Evolutionary conservation across 2,329 filamentous ascomycete genomes (phyloP).

Genomic region (Colletotrichum echinochloae): DNA sequence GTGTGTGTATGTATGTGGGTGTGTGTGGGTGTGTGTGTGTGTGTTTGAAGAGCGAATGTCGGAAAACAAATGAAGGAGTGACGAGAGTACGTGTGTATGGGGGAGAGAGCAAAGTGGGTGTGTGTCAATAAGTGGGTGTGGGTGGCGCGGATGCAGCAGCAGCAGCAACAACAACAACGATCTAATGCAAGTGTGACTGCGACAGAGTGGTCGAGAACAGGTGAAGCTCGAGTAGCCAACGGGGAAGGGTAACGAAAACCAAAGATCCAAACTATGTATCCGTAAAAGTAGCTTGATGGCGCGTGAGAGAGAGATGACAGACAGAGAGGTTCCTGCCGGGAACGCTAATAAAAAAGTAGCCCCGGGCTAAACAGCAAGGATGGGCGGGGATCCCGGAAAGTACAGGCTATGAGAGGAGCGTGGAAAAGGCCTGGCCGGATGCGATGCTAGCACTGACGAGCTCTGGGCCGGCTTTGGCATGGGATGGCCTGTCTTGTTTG

Average conservation of each 20-base stretch:
- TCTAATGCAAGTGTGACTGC: conserved; percentile 13
- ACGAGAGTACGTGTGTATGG: background rate
- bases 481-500: conserved; percentile 10
- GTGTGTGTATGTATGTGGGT: background rate
- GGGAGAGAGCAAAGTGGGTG: conserved; percentile 21
- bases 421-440: conserved; percentile 34
- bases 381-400: conserved; percentile 31
- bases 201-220: conserved; percentile 6
- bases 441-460: conserved; percentile 22
- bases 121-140: conserved; percentile 36
- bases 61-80: conserved; percentile 18
- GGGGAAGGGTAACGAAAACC: background rate
- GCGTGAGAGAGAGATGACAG: background rate
- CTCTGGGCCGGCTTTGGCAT: conserved; percentile 13
- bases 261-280: background rate
- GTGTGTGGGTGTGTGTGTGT: no score
- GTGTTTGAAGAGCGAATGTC: background rate
- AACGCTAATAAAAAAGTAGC: conserved; percentile 15
- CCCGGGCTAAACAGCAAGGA: conserved; percentile 13
- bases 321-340: background rate
- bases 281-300: background rate
- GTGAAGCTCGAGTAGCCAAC: background rate
- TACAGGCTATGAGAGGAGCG: conserved; percentile 31
- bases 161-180: no score
- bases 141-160: conserved; percentile 31